A percentile compares a stretch with the other conserved stretches of the same genome.
Conservation (phyloP, 2,329 filamentous ascomycete genomes). For the Acrocalymma vagum region DNA sequence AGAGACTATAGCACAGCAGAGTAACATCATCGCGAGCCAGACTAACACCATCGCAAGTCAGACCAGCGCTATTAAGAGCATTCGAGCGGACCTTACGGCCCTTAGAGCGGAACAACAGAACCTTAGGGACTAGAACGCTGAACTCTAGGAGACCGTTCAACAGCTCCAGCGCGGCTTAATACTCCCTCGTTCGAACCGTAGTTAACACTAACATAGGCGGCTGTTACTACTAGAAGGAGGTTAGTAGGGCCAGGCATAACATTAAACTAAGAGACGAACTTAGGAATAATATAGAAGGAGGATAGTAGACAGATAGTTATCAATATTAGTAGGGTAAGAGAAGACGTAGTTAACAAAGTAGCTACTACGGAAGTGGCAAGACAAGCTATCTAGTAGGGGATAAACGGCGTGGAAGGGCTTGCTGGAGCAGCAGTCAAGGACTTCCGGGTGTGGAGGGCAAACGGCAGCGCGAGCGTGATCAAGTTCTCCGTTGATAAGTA, state of each 20-base stretch:
- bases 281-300: too few relatives aligned
- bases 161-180: slow-evolving; percentile 9
- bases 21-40: too few relatives aligned
- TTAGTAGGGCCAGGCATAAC: too few relatives aligned
- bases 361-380: slow-evolving; percentile 10
- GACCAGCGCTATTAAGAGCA: background rate
- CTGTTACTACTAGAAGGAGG: slow-evolving; percentile 5
- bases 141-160: slow-evolving; percentile 1
- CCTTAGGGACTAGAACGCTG: background rate
- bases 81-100: background rate
- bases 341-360: slow-evolving; percentile 11
- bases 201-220: slow-evolving; percentile 11
- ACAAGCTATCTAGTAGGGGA: slow-evolving; percentile 13
- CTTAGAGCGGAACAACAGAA: slow-evolving; percentile 3
- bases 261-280: too few relatives aligned
- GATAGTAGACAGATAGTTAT: slow-evolving; percentile 12
- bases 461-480: slow-evolving; percentile 17
- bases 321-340: slow-evolving; percentile 8
- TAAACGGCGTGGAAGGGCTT: slow-evolving; percentile 13
- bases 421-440: slow-evolving; percentile 11
- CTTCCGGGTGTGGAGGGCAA: slow-evolving; percentile 12
- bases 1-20: too few relatives aligned
- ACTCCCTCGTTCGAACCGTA: slow-evolving; percentile 7
- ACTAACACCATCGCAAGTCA: too few relatives aligned
- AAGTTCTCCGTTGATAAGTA: slow-evolving; percentile 19